Evolutionary conservation across 352 stramenopile genomes (phyloP).

Genomic region (Albugo candida): DNA sequence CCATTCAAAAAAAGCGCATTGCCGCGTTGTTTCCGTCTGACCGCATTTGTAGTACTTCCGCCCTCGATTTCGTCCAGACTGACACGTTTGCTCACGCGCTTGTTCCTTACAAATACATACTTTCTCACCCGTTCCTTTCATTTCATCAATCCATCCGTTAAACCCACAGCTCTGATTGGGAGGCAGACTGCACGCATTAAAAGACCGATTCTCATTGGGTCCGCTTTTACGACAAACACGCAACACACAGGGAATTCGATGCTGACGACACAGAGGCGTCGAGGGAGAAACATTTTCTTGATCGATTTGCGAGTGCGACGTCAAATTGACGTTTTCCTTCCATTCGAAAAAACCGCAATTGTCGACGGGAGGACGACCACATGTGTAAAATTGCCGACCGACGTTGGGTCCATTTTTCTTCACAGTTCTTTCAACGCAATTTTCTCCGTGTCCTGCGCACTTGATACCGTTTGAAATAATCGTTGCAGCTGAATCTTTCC

Average conservation of each 20-base stretch:
- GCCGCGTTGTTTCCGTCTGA: constrained; percentile 39
- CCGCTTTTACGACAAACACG: constrained; percentile 26
- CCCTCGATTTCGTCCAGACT: constrained; percentile 49
- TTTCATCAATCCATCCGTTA: constrained; percentile 87
- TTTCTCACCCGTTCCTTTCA: constrained; percentile 1
- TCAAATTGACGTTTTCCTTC: constrained; percentile 28
- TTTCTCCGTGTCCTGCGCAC: constrained; percentile 38
- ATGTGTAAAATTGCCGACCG: constrained; percentile 42
- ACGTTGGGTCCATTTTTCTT: constrained; percentile 47
- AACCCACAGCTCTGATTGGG: constrained; percentile 60
- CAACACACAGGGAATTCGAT: constrained; percentile 20
- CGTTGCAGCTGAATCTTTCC: constrained; percentile 32
- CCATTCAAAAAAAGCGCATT: constrained; percentile 90
- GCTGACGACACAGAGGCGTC: constrained; percentile 21
- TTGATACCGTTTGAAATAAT: constrained; percentile 4
- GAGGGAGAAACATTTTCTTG: not conserved
- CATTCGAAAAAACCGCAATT: constrained; percentile 54
- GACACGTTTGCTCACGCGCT: not conserved
- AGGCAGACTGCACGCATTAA: constrained; percentile 78
- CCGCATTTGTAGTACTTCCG: constrained; percentile 88
- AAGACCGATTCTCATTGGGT: constrained; percentile 82
- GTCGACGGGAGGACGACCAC: constrained; percentile 23
- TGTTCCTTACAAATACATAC: not conserved
- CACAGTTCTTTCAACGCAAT: constrained; percentile 38
- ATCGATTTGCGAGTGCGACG: not conserved